Evolutionary conservation across 495 filamentous ascomycete species (phyloP), one percentile per base, ranked within the genome.

Genomic region (Tirmania nivea): DNA sequence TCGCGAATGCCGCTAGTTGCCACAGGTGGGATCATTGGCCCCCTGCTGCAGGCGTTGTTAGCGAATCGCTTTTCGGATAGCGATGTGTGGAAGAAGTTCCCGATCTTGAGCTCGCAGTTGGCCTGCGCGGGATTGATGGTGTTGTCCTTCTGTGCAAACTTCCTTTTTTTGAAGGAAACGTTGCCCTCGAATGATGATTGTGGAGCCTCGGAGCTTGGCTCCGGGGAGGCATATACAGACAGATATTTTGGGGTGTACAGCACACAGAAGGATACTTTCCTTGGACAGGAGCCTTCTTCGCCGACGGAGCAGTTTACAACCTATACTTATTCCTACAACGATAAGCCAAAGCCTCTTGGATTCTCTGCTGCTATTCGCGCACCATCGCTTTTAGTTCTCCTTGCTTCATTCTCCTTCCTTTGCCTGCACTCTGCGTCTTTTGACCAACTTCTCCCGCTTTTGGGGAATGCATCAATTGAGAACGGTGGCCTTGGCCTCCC

Each of bases 391-490:
- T 58, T 71, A 48, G 56, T 71, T 20, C 65, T 71, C 8, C 61
- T 71, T 14, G 57, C 60, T 19, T 71, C 69, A 8, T 71, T 68
- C 57, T 69, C 67, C 35, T 62, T 69, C 36, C 60, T 71, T 34
- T 69, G 66, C 8, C 61, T 71, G 21, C 69, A 71, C 55, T 66
- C 69, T 3, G 65, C 69, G 7, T 68, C 68, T 19, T 71, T 71
- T 55, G 69, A 71, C 49, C 61, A 66, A 9, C 62, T 71, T 7
- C 64, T 71, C 2, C 69, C 69, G 1, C 68, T 71, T 49, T 61
- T 71, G 50, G 67, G 69, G 52, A 70, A 71, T 56, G 67, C 63
- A 35, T 63, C 62, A 48, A 66, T 66, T 35, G 57, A 63, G 31
- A 59, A 68, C 25, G 69, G 68, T 53, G 69, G 69, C 20, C 65